A percentile compares a stretch with the other conserved stretches of the same genome.
These are phyloP conservation scores for Rutstroemia sp. DNA, from an alignment of 2,329 filamentous ascomycete genomes.

Conservation along the genomic window DNA sequence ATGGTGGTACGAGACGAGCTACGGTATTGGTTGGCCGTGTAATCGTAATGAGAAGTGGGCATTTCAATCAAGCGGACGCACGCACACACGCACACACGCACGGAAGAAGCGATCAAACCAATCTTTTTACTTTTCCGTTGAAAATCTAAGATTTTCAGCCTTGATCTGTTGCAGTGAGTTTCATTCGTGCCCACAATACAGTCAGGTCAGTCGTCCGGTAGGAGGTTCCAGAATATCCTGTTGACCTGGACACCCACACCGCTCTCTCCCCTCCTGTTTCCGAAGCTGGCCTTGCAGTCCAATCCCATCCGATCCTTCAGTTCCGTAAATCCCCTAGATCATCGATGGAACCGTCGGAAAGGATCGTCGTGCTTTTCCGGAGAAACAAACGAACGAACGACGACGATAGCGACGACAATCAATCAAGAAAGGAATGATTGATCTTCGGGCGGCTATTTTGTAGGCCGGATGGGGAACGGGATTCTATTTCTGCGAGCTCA, in stretches of 20 bases:
- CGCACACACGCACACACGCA: too few relatives aligned
- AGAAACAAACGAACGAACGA: not conserved
- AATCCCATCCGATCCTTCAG: not conserved
- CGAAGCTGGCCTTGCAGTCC: not conserved
- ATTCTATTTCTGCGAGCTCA: not conserved
- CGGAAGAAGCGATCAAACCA: too few relatives aligned
- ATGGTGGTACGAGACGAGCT: not conserved
- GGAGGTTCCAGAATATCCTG: not conserved
- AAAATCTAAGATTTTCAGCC: not conserved
- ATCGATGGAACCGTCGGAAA: too few relatives aligned
- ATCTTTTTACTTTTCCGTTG: too few relatives aligned
- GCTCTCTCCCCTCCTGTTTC: slow-evolving; percentile 1
- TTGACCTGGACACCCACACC: slow-evolving; percentile 11
- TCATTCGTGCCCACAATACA: not conserved
- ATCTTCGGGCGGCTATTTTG: not conserved
- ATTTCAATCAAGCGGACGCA: not conserved
- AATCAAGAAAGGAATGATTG: not conserved
- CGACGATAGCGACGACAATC: not conserved
- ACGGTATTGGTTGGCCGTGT: not conserved
- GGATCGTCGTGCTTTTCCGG: not conserved
- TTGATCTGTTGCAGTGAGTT: not conserved
- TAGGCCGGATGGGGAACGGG: not conserved
- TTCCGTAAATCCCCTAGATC: not conserved
- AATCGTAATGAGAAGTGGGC: not conserved
- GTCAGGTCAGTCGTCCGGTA: not conserved